Percentiles rank a stretch among this genome's conserved stretches.
Evolutionary conservation across 495 filamentous ascomycete species (phyloP).

Genomic region (Aspergillus carlsbadensis): DNA sequence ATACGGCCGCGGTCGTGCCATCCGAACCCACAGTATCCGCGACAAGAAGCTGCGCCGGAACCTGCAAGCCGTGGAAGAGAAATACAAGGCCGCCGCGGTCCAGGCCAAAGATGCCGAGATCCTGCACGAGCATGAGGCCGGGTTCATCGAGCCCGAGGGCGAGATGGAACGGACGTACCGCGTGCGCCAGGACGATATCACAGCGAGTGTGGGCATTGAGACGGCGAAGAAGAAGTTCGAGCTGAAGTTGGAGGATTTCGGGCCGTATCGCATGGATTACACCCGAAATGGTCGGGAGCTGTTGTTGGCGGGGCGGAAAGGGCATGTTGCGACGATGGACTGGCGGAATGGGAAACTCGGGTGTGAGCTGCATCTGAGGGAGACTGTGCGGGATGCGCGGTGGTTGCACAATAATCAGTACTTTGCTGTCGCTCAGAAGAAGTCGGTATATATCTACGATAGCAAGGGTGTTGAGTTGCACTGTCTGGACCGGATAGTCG

Average conservation of each 20-base stretch:
- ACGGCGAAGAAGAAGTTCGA: constrained; percentile 92
- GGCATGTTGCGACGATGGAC: constrained; percentile 95
- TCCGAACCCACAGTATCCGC: constrained; percentile 54
- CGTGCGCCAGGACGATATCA: constrained; percentile 86
- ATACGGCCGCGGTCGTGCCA: constrained; percentile 81
- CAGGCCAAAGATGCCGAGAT: constrained; percentile 94
- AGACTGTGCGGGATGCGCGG: constrained; percentile 83
- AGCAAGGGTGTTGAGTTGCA: constrained; percentile 85
- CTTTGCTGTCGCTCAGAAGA: constrained; percentile 98
- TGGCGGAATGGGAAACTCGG: constrained; percentile 90
- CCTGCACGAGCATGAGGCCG: constrained; percentile 79
- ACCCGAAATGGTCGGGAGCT: constrained; percentile 84
- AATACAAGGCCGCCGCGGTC: constrained; percentile 75
- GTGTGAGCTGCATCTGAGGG: constrained; percentile 84
- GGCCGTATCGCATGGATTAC: constrained; percentile 86
- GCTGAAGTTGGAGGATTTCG: constrained; percentile 75
- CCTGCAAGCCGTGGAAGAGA: constrained; percentile 71
- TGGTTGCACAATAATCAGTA: constrained; percentile 96
- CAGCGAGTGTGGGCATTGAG: constrained; percentile 68
- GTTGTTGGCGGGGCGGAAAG: constrained; percentile 83
- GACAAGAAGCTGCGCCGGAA: constrained; percentile 90
- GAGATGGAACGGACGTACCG: constrained; percentile 91
- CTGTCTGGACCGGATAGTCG: constrained; percentile 82
- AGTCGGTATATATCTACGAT: constrained; percentile 95
- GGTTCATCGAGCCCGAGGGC: constrained; percentile 83